These are phyloP conservation scores for Amylocarpus encephaloides DNA, from an alignment of 2,329 filamentous ascomycete genomes.

Conservation along the genomic window DNA sequence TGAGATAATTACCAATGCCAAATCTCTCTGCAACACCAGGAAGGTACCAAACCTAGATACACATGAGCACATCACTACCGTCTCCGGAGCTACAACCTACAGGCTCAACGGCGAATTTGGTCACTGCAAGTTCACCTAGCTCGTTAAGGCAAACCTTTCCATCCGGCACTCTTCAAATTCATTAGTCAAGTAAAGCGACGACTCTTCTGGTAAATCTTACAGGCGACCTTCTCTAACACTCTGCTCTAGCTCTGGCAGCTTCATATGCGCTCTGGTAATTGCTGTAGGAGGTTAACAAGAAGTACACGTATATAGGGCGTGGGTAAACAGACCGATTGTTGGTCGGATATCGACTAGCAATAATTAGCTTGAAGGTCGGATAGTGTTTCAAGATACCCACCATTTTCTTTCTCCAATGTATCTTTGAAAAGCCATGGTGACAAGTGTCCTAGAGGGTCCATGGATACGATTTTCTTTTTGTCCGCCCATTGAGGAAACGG, in stretches of 20 bases:
- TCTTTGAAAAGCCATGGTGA: slow-evolving; percentile 78
- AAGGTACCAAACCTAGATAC: slow-evolving; percentile 71
- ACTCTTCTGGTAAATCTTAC: slow-evolving; percentile 32
- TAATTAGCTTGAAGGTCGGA: slow-evolving; percentile 16
- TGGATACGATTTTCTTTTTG: slow-evolving; percentile 89
- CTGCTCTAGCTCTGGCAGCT: slow-evolving; percentile 84
- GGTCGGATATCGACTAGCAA: slow-evolving; percentile 32
- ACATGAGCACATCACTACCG: slow-evolving; percentile 39
- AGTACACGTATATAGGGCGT: not conserved
- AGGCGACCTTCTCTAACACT: slow-evolving; percentile 76
- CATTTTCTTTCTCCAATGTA: slow-evolving; percentile 66
- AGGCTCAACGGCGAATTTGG: slow-evolving; percentile 97
- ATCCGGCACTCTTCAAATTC: slow-evolving; percentile 42
- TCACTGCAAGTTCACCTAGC: slow-evolving; percentile 83
- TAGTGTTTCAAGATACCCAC: slow-evolving; percentile 33
- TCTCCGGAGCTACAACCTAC: slow-evolving; percentile 42
- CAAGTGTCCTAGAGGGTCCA: slow-evolving; percentile 91
- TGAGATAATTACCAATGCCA: slow-evolving; percentile 50
- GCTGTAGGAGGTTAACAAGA: slow-evolving; percentile 21
- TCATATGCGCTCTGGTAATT: slow-evolving; percentile 33
- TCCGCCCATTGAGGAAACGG: slow-evolving; percentile 88
- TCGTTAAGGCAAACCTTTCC: slow-evolving; percentile 84
- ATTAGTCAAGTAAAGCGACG: slow-evolving; percentile 8
- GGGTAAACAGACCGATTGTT: slow-evolving; percentile 28
- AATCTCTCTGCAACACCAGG: slow-evolving; percentile 88